A percentile compares a stretch with the other conserved stretches of the same genome.
Evolutionary conservation across 31 red algal genomes (phyloP).

Genomic region (Porphyra umbilicalis): DNA sequence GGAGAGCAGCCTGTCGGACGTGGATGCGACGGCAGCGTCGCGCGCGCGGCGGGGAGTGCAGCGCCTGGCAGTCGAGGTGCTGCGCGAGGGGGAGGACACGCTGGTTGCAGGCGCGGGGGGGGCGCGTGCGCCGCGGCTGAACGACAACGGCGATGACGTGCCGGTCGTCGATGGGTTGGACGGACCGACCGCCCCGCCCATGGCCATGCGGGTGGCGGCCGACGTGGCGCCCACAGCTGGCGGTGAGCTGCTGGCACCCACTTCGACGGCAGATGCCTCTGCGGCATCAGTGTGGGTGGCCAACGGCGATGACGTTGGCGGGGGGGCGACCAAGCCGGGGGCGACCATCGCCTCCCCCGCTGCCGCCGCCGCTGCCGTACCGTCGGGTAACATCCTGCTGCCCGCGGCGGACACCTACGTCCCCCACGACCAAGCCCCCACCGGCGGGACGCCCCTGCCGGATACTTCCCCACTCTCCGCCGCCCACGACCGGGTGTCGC

Average conservation of each 20-base stretch:
- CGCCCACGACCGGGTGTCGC: neutral
- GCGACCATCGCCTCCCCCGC: neutral
- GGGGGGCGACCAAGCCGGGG: neutral
- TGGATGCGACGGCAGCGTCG: neutral
- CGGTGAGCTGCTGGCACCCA: neutral
- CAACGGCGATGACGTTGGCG: neutral
- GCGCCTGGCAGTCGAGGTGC: neutral
- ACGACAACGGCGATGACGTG: neutral
- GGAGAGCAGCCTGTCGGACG: neutral
- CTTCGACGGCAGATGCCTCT: neutral
- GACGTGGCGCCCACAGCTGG: neutral
- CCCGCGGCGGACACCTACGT: neutral
- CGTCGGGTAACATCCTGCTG: neutral
- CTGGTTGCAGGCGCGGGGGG: conserved; percentile 19
- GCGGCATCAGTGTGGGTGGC: neutral
- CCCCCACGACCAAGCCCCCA: neutral
- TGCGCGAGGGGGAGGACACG: neutral
- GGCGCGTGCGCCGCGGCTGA: neutral
- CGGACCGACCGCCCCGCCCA: conserved; percentile 1
- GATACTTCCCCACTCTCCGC: no score
- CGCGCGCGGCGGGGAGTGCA: neutral
- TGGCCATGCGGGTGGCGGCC: neutral
- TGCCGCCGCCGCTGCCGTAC: neutral
- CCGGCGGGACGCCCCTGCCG: no score
- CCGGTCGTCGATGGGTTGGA: neutral